Evolutionary conservation across 768 basidiomycete species (phyloP).

Genomic region (Boletus rubroflammeus): DNA sequence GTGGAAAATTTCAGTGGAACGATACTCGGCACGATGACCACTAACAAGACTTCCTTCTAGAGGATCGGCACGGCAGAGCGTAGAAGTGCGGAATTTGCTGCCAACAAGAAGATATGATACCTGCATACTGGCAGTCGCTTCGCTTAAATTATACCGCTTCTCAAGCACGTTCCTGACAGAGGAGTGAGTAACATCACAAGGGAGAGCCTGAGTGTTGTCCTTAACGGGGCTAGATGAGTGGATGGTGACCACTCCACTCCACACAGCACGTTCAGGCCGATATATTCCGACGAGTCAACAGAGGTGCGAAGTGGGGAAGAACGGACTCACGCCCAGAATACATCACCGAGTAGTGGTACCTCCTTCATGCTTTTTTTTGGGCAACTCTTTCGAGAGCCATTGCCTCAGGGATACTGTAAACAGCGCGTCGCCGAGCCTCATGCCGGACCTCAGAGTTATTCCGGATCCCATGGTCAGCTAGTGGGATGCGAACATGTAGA

Average conservation of each 20-base stretch:
- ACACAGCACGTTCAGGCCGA: conserved; percentile 71
- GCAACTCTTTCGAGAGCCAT: conserved; percentile 64
- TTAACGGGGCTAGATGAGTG: conserved; percentile 68
- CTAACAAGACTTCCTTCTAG: conserved; percentile 59
- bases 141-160: conserved; percentile 57
- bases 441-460: conserved; percentile 55
- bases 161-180: conserved; percentile 65
- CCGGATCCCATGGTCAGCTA: conserved; percentile 63
- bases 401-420: conserved; percentile 50
- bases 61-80: conserved; percentile 1
- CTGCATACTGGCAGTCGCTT: conserved; percentile 55
- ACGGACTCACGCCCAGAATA: conserved; percentile 68
- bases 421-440: conserved; percentile 47
- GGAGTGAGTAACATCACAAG: conserved; percentile 1
- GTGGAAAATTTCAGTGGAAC: conserved; percentile 73
- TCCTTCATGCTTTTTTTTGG: conserved; percentile 54
- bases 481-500: conserved; percentile 60
- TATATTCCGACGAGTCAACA: conserved; percentile 38
- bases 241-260: conserved; percentile 78
- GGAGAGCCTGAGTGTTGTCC: conserved; percentile 26
- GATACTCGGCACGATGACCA: conserved; percentile 69
- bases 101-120: conserved; percentile 73
- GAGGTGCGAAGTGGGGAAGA: neutral
- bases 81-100: conserved; percentile 30
- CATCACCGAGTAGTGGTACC: conserved; percentile 64